Percentiles rank a stretch among this genome's conserved stretches.
These are phyloP conservation scores for Dendrothele bispora DNA, from an alignment of 768 basidiomycete species.

Conservation along the genomic window DNA sequence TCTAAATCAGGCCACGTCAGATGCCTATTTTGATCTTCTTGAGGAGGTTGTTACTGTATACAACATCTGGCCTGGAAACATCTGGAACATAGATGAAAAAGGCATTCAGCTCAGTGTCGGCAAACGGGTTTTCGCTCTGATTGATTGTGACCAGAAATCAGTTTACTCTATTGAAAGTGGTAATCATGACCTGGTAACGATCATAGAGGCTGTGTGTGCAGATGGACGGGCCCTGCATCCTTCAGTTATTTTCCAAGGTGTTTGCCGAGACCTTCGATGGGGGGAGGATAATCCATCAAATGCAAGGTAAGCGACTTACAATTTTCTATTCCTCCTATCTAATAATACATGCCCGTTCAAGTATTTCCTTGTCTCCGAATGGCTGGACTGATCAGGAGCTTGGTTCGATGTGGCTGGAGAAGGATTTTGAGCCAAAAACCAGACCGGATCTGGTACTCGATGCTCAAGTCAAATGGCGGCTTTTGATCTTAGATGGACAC, in stretches of 20 bases:
- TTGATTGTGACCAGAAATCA: constrained; percentile 9
- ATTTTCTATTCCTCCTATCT: no score
- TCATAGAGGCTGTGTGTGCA: constrained; percentile 5
- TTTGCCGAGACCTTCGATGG: neutral
- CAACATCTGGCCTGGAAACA: constrained; percentile 9
- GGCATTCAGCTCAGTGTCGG: constrained; percentile 11
- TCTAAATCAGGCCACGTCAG: neutral
- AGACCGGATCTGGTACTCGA: neutral
- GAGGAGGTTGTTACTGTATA: constrained; percentile 4
- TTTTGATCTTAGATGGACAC: constrained; percentile 23
- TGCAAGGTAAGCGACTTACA: neutral
- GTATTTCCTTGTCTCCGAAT: constrained; percentile 14
- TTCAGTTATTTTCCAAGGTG: neutral
- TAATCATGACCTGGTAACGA: neutral
- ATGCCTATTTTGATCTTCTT: neutral
- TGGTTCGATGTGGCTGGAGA: constrained; percentile 13
- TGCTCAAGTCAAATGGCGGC: neutral
- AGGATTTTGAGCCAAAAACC: constrained; percentile 16
- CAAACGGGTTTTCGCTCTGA: neutral
- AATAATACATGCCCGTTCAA: neutral
- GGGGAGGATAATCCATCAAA: neutral
- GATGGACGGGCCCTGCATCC: neutral
- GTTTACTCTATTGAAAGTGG: constrained; percentile 2
- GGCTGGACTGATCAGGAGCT: constrained; percentile 19
- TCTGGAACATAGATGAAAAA: constrained; percentile 15